Evolutionary conservation across 768 basidiomycete species (phyloP).

Genomic region (Tylopilus sp.): DNA sequence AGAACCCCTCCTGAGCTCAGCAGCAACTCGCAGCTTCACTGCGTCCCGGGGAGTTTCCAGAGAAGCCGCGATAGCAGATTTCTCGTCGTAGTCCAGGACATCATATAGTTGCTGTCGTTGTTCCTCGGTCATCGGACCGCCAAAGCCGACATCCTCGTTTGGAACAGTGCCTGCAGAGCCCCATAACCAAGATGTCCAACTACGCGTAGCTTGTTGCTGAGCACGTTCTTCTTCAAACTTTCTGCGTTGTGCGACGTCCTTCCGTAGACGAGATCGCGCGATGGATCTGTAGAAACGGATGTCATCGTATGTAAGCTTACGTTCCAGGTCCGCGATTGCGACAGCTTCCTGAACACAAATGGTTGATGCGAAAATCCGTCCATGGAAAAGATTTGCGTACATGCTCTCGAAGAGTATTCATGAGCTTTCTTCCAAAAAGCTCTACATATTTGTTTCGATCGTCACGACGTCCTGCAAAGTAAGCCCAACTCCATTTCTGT

Average conservation of each 20-base stretch:
- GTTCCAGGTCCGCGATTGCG: conserved; percentile 65
- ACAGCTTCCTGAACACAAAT: conserved; percentile 42
- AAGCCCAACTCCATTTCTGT: conserved; percentile 87
- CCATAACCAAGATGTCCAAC: conserved; percentile 83
- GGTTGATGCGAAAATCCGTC: background rate
- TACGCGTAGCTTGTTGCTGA: conserved; percentile 48
- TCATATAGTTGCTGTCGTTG: conserved; percentile 89
- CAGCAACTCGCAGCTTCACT: conserved; percentile 68
- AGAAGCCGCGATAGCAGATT: conserved; percentile 62
- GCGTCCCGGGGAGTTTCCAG: conserved; percentile 77
- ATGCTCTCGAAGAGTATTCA: conserved; percentile 47
- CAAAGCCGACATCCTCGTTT: conserved; percentile 54
- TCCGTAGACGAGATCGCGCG: conserved; percentile 80
- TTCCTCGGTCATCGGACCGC: conserved; percentile 78
- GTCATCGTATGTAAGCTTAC: conserved; percentile 87
- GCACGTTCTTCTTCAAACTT: conserved; percentile 68
- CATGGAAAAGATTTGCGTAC: conserved; percentile 39
- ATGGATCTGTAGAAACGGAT: conserved; percentile 97
- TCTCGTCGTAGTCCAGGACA: conserved; percentile 89
- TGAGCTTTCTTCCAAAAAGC: conserved; percentile 74
- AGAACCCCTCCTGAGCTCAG: conserved; percentile 83
- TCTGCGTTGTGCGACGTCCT: conserved; percentile 70
- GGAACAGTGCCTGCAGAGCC: conserved; percentile 47
- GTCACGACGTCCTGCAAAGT: conserved; percentile 84
- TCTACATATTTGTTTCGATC: conserved; percentile 82